These are phyloP conservation scores for Lactarius deliciosus DNA, from an alignment of 768 basidiomycete genomes.

Conservation along the genomic window DNA sequence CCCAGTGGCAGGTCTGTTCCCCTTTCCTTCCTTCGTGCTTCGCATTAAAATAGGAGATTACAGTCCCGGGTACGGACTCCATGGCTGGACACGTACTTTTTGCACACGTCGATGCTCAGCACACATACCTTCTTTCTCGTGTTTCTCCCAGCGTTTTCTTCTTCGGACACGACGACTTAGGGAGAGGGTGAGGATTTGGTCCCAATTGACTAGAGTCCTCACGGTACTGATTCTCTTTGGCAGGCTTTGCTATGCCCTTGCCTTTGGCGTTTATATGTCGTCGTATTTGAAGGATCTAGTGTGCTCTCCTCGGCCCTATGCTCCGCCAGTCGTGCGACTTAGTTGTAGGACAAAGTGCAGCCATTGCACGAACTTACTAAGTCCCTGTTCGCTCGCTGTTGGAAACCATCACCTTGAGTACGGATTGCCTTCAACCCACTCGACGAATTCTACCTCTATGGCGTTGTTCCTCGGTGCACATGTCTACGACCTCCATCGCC, in stretches of 20 bases:
- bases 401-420: no score
- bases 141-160: conserved; percentile 75
- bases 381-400: no score
- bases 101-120: conserved; percentile 75
- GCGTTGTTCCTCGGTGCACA: conserved; percentile 75
- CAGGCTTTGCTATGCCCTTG: conserved; percentile 69
- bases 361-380: no score
- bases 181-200: conserved; percentile 57
- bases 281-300: conserved; percentile 73
- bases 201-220: neutral
- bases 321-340: no score
- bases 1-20: conserved; percentile 59
- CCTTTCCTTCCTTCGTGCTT: conserved; percentile 1
- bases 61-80: conserved; percentile 56
- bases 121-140: conserved; percentile 62
- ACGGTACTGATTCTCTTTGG: conserved; percentile 21
- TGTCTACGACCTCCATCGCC: conserved; percentile 50
- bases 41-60: neutral
- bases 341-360: conserved; percentile 35
- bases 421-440: conserved; percentile 45
- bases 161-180: conserved; percentile 75
- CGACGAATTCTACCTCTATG: conserved; percentile 87
- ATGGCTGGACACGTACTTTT: conserved; percentile 77
- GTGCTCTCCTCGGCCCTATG: conserved; percentile 31
- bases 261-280: conserved; percentile 78